These are phyloP conservation scores for Thermothelomyces thermophilus DNA, from an alignment of 2,329 filamentous ascomycete genomes.

Conservation along the genomic window DNA sequence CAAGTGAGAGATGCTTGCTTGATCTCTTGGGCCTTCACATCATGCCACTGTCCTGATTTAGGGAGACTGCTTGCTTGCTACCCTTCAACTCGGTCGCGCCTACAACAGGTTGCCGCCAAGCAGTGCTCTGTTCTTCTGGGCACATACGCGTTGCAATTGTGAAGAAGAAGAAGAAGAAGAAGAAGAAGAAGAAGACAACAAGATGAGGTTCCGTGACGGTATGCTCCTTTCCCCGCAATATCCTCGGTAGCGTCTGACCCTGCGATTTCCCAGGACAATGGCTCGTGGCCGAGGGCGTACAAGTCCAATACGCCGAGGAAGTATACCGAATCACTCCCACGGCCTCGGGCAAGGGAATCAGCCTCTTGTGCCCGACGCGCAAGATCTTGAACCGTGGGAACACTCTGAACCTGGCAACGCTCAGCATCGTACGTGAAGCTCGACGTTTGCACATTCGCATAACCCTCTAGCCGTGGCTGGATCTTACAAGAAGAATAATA, in stretches of 20 bases:
- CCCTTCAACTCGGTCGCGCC: too few relatives aligned
- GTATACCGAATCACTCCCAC: conserved; percentile 46
- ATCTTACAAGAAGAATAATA: too few relatives aligned
- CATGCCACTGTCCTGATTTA: too few relatives aligned
- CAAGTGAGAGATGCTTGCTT: too few relatives aligned
- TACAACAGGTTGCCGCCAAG: too few relatives aligned
- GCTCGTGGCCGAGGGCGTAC: conserved; percentile 54
- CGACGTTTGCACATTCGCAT: too few relatives aligned
- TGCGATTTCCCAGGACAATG: conserved; percentile 33
- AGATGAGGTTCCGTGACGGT: conserved; percentile 57
- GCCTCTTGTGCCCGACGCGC: conserved; percentile 51
- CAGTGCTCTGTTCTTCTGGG: too few relatives aligned
- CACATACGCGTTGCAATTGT: too few relatives aligned
- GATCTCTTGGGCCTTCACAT: too few relatives aligned
- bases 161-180: too few relatives aligned
- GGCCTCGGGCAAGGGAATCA: conserved; percentile 39
- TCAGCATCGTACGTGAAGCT: conserved; percentile 42
- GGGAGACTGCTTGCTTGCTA: too few relatives aligned
- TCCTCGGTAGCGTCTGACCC: not conserved
- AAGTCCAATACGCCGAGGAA: conserved; percentile 60
- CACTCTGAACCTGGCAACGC: conserved; percentile 47
- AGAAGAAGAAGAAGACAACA: not conserved
- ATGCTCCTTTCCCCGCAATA: conserved; percentile 35
- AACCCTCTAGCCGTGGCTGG: too few relatives aligned
- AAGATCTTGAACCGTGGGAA: conserved; percentile 50